Percentiles rank a stretch among this genome's conserved stretches.
Conservation (phyloP, 805 yeast species). For the Huiozyma naganishii region DNA sequence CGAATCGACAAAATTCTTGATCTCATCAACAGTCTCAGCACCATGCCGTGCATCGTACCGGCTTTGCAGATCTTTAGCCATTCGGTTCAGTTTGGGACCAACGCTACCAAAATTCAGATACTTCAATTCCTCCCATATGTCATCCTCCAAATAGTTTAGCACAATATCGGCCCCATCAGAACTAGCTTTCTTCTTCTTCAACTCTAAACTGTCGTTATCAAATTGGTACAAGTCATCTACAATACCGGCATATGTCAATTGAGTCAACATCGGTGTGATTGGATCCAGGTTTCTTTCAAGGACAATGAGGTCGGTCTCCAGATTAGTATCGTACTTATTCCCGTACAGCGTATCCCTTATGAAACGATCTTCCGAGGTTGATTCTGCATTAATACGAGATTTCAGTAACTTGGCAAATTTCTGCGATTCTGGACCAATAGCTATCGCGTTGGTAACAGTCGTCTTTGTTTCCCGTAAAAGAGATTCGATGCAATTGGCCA, state of each 20-base stretch:
- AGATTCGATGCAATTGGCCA: constrained; percentile 17
- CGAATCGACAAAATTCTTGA: constrained; percentile 60
- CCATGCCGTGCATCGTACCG: constrained; percentile 53
- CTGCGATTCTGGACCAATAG: constrained; percentile 20
- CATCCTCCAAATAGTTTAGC: constrained; percentile 16
- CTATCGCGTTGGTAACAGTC: constrained; percentile 16
- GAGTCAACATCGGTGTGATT: constrained; percentile 60
- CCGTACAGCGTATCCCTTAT: constrained; percentile 25
- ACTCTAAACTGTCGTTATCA: constrained; percentile 29
- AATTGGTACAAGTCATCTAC: constrained; percentile 60
- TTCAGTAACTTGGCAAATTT: constrained; percentile 12
- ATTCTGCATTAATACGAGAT: constrained; percentile 7
- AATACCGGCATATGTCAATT: constrained; percentile 73
- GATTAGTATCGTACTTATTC: constrained; percentile 30
- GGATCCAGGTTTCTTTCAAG: constrained; percentile 72
- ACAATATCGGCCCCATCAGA: constrained; percentile 3
- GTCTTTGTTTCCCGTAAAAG: constrained; percentile 16
- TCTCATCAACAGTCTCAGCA: constrained; percentile 50
- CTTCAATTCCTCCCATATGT: constrained; percentile 35
- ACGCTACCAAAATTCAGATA: constrained; percentile 69
- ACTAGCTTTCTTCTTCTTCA: constrained; percentile 13
- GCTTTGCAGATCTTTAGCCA: constrained; percentile 61
- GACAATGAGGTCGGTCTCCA: constrained; percentile 62
- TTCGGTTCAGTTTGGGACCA: constrained; percentile 57
- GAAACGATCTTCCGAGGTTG: constrained; percentile 11